These are phyloP conservation scores for Quercus agrifolia DNA, from an alignment of 306 rosid genomes.

Conservation along the genomic window DNA sequence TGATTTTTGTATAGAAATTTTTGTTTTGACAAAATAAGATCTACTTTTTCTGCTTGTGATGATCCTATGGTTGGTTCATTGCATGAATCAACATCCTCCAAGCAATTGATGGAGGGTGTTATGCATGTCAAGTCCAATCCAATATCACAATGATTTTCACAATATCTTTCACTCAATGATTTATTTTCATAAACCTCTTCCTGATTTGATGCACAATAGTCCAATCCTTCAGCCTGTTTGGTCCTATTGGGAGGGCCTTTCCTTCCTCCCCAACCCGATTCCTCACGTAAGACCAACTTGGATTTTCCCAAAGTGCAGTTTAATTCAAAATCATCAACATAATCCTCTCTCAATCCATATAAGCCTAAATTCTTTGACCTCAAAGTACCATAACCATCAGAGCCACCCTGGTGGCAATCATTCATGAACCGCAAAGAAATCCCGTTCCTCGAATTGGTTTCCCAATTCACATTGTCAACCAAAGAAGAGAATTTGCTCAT, in stretches of 20 bases:
- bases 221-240: slow-evolving; percentile 29
- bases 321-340: slow-evolving; percentile 30
- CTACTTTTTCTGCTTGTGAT: slow-evolving; percentile 35
- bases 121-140: slow-evolving; percentile 35
- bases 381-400: slow-evolving; percentile 19
- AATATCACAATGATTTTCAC: slow-evolving; percentile 34
- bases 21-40: slow-evolving; percentile 19
- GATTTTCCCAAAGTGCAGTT: slow-evolving; percentile 28
- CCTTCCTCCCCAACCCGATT: slow-evolving; percentile 17
- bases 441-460: slow-evolving; percentile 45
- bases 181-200: slow-evolving; percentile 19
- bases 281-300: slow-evolving; percentile 27
- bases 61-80: slow-evolving; percentile 19
- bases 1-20: slow-evolving; percentile 24
- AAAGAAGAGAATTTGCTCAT: slow-evolving; percentile 55
- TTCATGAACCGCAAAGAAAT: slow-evolving; percentile 51
- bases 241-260: not conserved
- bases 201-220: slow-evolving; percentile 19
- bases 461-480: slow-evolving; percentile 77
- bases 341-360: slow-evolving; percentile 24
- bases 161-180: slow-evolving; percentile 41
- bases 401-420: slow-evolving; percentile 32
- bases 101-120: slow-evolving; percentile 27
- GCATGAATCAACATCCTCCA: slow-evolving; percentile 40
- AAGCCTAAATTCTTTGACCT: slow-evolving; percentile 32